A percentile compares a stretch with the other conserved stretches of the same genome.
phyloP scores from a whole-genome alignment of 164 flowering plant genomes.

The Vitis vinifera region DNA sequence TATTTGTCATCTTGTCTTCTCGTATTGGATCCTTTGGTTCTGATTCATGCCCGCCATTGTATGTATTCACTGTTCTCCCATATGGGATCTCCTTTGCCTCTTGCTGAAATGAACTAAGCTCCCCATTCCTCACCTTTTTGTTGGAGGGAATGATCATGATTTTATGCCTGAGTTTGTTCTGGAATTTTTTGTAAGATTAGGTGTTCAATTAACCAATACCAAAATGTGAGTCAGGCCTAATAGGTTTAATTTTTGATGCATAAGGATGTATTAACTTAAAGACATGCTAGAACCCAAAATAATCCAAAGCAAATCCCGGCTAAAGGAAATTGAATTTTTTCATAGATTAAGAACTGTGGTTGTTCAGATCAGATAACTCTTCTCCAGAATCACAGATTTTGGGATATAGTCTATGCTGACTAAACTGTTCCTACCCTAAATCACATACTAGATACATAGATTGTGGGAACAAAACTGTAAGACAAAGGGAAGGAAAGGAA shows the following conservation, averaged over 20 bases:
- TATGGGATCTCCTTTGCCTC: slow-evolving; percentile 3
- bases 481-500: not conserved
- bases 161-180: not conserved
- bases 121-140: not conserved
- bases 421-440: slow-evolving; percentile 1
- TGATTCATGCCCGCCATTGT: not conserved
- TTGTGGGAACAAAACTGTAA: not conserved
- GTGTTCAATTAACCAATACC: not conserved
- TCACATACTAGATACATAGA: not conserved
- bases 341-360: not conserved
- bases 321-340: not conserved
- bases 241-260: not conserved
- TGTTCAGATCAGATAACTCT: slow-evolving; percentile 1
- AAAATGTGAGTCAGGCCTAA: not conserved
- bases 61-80: not conserved
- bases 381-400: not conserved
- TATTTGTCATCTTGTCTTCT: not conserved
- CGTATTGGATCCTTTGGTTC: not conserved
- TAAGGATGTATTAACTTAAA: not conserved
- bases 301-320: not conserved
- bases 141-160: not conserved
- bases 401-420: not conserved
- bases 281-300: not conserved
- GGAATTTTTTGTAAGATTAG: not conserved
- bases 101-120: slow-evolving; percentile 1